Conservation (phyloP, 805 yeast genomes). For the Cyberlindnera bimundalis region DNA sequence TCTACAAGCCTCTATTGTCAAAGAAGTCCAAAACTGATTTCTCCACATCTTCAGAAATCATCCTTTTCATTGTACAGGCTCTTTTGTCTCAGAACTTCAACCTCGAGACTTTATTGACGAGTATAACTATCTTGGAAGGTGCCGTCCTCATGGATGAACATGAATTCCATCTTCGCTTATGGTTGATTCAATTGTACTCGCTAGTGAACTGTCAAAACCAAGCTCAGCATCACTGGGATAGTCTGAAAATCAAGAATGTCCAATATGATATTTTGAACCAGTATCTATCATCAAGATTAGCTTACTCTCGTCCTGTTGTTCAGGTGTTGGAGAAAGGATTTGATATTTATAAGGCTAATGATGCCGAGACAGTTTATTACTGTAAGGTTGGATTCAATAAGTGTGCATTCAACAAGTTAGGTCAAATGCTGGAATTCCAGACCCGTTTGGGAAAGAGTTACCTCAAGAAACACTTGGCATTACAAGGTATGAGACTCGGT, state of each 20-base stretch:
- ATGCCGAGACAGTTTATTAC: conserved; percentile 47
- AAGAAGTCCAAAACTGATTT: conserved; percentile 60
- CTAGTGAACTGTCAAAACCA: conserved; percentile 50
- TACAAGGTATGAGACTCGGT: conserved; percentile 29
- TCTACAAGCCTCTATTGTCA: conserved; percentile 34
- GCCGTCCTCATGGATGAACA: conserved; percentile 56
- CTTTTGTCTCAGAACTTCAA: conserved; percentile 26
- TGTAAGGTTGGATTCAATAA: conserved; percentile 53
- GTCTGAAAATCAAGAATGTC: conserved; percentile 63
- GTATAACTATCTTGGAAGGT: conserved; percentile 55
- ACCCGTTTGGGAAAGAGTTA: conserved; percentile 46
- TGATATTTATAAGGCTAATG: conserved; percentile 52
- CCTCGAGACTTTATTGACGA: conserved; percentile 32
- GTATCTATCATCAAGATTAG: conserved; percentile 45
- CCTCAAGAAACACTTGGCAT: conserved; percentile 23
- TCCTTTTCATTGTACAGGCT: conserved; percentile 50
- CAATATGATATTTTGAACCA: conserved; percentile 72
- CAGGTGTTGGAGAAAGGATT: conserved; percentile 36
- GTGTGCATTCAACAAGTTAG: conserved; percentile 60
- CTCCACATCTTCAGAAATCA: conserved; percentile 63
- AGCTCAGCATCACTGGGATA: conserved; percentile 48
- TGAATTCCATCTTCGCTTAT: conserved; percentile 67
- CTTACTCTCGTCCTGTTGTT: conserved; percentile 43
- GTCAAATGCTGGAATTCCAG: conserved; percentile 62
- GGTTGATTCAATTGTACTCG: conserved; percentile 66